phyloP scores from a whole-genome alignment of 352 stramenopile species.

The Pythium brachiatum region DNA sequence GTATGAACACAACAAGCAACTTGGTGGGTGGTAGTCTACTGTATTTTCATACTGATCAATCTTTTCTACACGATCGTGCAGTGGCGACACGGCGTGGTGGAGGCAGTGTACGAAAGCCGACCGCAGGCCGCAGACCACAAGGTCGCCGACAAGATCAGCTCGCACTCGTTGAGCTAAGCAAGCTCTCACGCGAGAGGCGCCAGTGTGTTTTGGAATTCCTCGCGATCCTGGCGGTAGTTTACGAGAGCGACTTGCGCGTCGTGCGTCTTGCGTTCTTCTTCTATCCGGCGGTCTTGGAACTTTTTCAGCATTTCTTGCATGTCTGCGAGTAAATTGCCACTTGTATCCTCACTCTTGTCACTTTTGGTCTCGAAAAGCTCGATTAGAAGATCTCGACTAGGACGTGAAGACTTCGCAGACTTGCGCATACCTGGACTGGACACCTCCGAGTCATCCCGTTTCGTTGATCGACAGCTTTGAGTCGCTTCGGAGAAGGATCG shows the following conservation, averaged over 20 bases:
- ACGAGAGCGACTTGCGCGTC: conserved; percentile 45
- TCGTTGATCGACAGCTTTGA: conserved; percentile 1
- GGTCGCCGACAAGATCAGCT: conserved; percentile 46
- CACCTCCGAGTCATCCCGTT: not conserved
- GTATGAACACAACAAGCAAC: conserved; percentile 27
- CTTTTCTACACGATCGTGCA: conserved; percentile 26
- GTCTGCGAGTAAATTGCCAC: conserved; percentile 37
- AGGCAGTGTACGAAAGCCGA: conserved; percentile 81
- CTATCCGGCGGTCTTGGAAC: conserved; percentile 53
- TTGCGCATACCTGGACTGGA: not conserved
- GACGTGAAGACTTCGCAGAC: not conserved
- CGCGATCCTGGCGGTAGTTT: conserved; percentile 50
- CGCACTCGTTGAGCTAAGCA: conserved; percentile 50
- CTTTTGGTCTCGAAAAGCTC: conserved; percentile 19
- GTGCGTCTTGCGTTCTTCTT: conserved; percentile 62
- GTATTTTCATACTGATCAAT: not conserved
- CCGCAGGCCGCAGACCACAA: conserved; percentile 79
- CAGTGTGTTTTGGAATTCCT: conserved; percentile 32
- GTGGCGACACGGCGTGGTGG: conserved; percentile 83
- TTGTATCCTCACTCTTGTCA: conserved; percentile 11
- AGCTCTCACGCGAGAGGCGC: not conserved
- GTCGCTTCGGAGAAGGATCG: not conserved
- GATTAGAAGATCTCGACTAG: not conserved
- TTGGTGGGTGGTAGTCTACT: not conserved
- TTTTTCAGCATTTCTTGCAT: conserved; percentile 57